phyloP scores from a whole-genome alignment of 495 filamentous ascomycete genomes.

The Penicillium malachiteum region DNA sequence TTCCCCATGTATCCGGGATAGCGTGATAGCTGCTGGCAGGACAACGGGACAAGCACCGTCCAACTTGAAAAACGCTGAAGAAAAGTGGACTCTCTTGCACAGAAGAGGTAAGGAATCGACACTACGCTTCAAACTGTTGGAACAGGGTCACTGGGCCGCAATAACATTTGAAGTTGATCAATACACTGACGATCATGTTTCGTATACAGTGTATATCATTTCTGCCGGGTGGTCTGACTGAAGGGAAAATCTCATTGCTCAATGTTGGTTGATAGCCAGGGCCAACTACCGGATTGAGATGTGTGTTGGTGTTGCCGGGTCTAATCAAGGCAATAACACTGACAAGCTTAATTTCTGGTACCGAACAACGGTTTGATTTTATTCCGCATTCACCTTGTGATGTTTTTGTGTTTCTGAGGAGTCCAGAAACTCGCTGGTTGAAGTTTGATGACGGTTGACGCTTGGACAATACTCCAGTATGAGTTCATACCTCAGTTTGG shows the following conservation, averaged over 20 bases:
- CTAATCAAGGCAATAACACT: background rate
- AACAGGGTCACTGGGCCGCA: constrained; percentile 1
- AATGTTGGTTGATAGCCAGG: background rate
- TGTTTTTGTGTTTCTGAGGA: background rate
- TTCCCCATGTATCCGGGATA: background rate
- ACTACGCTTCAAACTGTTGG: constrained; percentile 9
- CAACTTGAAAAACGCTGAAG: background rate
- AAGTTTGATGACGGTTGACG: background rate
- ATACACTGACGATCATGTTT: constrained; percentile 22
- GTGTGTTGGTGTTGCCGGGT: background rate
- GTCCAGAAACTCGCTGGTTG: background rate
- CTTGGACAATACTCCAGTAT: background rate
- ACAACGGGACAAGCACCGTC: background rate
- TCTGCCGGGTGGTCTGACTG: constrained; percentile 16
- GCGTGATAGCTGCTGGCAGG: constrained; percentile 8
- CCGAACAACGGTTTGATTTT: background rate
- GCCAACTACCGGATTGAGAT: constrained; percentile 6
- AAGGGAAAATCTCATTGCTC: constrained; percentile 6
- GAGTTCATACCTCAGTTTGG: background rate
- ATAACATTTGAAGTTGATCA: too few species aligned
- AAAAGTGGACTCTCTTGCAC: constrained; percentile 5
- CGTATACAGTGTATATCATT: constrained; percentile 16
- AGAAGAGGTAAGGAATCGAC: constrained; percentile 17
- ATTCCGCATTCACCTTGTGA: background rate
- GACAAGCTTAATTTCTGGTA: background rate